Evolutionary conservation across 2,329 filamentous ascomycete genomes (phyloP).

Genomic region (Ilyonectria destructans): DNA sequence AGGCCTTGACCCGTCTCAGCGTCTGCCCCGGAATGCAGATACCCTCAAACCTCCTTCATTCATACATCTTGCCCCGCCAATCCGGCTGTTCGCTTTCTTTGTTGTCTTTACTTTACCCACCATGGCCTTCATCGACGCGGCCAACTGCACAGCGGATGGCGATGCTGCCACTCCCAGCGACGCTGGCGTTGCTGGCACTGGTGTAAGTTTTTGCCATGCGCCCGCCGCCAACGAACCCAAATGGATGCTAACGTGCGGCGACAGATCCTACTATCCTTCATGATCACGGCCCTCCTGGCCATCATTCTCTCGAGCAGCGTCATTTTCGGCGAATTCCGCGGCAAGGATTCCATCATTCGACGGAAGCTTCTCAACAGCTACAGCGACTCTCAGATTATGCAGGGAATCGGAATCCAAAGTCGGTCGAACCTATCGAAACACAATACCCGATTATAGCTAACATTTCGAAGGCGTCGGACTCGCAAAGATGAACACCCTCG

Average conservation of each 20-base stretch:
- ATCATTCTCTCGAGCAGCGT: constrained; percentile 71
- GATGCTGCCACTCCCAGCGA: constrained; percentile 62
- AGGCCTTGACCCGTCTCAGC: constrained; percentile 31
- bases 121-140: constrained; percentile 72
- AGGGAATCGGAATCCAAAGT: constrained; percentile 78
- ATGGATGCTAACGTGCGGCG: constrained; percentile 29
- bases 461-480: constrained; percentile 65
- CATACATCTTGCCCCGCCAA: background rate
- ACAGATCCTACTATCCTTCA: constrained; percentile 72
- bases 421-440: constrained; percentile 19
- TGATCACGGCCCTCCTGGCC: constrained; percentile 74
- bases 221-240: background rate
- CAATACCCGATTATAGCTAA: constrained; percentile 3
- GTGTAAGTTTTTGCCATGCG: constrained; percentile 59
- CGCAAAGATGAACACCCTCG: constrained; percentile 71
- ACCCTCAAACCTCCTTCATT: constrained; percentile 24
- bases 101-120: constrained; percentile 52
- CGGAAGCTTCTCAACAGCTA: constrained; percentile 78
- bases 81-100: constrained; percentile 9
- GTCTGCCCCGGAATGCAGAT: constrained; percentile 34
- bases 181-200: constrained; percentile 70
- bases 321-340: constrained; percentile 68
- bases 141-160: constrained; percentile 73
- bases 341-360: constrained; percentile 67
- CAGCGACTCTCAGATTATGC: constrained; percentile 79